Evolutionary conservation across 2,329 filamentous ascomycete genomes (phyloP).

Genomic region (Alternaria atra): DNA sequence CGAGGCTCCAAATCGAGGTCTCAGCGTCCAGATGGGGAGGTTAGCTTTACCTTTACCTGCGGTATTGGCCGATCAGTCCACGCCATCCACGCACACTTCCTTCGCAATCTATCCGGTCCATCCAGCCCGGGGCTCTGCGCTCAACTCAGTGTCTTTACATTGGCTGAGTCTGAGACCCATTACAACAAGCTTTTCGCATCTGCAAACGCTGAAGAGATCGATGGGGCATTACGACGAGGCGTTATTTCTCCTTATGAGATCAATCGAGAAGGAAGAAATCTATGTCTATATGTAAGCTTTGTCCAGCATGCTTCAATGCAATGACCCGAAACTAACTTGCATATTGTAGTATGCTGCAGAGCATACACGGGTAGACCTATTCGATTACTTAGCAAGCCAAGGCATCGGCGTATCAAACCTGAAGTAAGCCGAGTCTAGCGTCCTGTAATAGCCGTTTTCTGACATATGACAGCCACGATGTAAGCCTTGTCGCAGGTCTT

Average conservation of each 20-base stretch:
- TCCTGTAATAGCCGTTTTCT: background rate
- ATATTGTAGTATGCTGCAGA: constrained; percentile 10
- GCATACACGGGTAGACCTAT: constrained; percentile 13
- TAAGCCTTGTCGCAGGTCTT: constrained; percentile 9
- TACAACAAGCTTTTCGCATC: constrained; percentile 10
- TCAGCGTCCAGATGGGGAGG: background rate
- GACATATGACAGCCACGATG: constrained; percentile 1
- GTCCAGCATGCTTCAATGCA: background rate
- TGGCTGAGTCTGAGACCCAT: background rate
- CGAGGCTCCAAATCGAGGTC: background rate
- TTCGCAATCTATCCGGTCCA: background rate
- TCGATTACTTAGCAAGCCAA: constrained; percentile 24
- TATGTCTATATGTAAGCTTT: constrained; percentile 15
- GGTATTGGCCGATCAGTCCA: constrained; percentile 7
- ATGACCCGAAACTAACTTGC: background rate
- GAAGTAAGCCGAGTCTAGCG: constrained; percentile 6
- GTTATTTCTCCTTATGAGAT: constrained; percentile 23
- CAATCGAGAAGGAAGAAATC: constrained; percentile 2
- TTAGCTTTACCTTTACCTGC: constrained; percentile 10
- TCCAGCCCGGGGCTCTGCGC: background rate
- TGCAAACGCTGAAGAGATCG: constrained; percentile 17
- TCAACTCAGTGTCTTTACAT: constrained; percentile 13
- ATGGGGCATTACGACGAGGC: constrained; percentile 19
- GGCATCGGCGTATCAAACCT: constrained; percentile 16
- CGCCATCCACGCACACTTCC: constrained; percentile 7